phyloP scores from a whole-genome alignment of 176 grass and related monocot species.

The Carex parvula region DNA sequence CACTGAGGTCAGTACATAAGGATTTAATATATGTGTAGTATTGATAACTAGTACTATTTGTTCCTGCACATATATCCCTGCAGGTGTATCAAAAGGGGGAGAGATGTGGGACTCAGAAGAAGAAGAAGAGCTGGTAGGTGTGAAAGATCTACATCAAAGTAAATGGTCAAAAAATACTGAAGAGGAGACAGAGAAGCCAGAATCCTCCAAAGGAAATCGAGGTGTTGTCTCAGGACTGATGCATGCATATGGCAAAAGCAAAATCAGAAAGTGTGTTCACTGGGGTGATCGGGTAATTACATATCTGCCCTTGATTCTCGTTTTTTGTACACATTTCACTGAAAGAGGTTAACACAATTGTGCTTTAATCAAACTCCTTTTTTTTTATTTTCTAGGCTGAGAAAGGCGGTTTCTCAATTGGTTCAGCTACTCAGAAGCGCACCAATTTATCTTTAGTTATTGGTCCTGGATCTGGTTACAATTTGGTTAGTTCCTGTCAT shows the following conservation, averaged over 20 bases:
- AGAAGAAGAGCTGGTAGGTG: conserved; percentile 46
- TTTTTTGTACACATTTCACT: conserved; percentile 12
- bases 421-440: conserved; percentile 59
- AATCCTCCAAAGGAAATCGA: conserved; percentile 33
- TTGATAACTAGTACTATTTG: background rate
- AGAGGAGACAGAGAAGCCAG: conserved; percentile 49
- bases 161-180: conserved; percentile 96
- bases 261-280: conserved; percentile 36
- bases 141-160: conserved; percentile 73
- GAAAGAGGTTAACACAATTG: background rate
- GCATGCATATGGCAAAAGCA: conserved; percentile 42
- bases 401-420: conserved; percentile 89
- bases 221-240: conserved; percentile 64
- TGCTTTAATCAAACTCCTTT: conserved; percentile 3
- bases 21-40: background rate
- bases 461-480: conserved; percentile 91
- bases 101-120: conserved; percentile 63
- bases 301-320: conserved; percentile 16
- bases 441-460: conserved; percentile 65
- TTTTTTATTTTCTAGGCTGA: conserved; percentile 40
- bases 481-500: conserved; percentile 55
- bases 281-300: conserved; percentile 89
- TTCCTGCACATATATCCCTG: background rate
- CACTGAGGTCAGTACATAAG: background rate
- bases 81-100: conserved; percentile 37